These are phyloP conservation scores for Rhynchosporium agropyri DNA, from an alignment of 2,329 filamentous ascomycete genomes.

Conservation along the genomic window DNA sequence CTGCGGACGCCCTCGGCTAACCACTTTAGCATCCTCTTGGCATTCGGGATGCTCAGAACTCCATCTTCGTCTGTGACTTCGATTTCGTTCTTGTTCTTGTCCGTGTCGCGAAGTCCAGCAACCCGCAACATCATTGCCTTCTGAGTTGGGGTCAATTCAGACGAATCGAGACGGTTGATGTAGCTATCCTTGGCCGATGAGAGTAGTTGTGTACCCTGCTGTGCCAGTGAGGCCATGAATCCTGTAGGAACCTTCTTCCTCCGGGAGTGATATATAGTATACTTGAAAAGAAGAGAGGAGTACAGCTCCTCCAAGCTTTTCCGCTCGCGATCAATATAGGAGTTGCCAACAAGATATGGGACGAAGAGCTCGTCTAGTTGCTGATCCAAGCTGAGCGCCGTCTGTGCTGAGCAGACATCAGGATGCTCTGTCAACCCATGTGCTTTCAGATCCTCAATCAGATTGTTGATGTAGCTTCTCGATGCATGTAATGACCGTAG, in stretches of 20 bases:
- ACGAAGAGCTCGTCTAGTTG: constrained; percentile 78
- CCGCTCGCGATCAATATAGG: constrained; percentile 70
- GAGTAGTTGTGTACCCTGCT: constrained; percentile 86
- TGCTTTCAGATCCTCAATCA: constrained; percentile 91
- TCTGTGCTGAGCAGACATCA: constrained; percentile 85
- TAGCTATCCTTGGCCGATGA: constrained; percentile 89
- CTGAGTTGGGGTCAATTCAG: constrained; percentile 84
- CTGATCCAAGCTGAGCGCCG: constrained; percentile 73
- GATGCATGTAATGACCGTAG: constrained; percentile 89
- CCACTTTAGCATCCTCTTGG: constrained; percentile 99
- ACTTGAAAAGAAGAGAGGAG: constrained; percentile 92
- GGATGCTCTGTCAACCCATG: constrained; percentile 96
- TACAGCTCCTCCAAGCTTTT: constrained; percentile 78
- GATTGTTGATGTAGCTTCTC: constrained; percentile 79
- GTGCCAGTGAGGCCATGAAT: constrained; percentile 89
- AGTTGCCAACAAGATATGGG: constrained; percentile 68
- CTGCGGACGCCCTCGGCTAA: constrained; percentile 91
- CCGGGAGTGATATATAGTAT: constrained; percentile 88
- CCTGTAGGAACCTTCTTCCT: constrained; percentile 87
- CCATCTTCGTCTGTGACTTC: constrained; percentile 92
- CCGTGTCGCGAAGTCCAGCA: constrained; percentile 77
- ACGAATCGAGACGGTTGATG: constrained; percentile 83
- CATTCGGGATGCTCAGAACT: constrained; percentile 75
- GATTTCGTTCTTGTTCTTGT: constrained; percentile 79
- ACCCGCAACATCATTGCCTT: constrained; percentile 89